phyloP scores from a whole-genome alignment of 164 flowering plant species.

The Tetrastigma voinierianum region DNA sequence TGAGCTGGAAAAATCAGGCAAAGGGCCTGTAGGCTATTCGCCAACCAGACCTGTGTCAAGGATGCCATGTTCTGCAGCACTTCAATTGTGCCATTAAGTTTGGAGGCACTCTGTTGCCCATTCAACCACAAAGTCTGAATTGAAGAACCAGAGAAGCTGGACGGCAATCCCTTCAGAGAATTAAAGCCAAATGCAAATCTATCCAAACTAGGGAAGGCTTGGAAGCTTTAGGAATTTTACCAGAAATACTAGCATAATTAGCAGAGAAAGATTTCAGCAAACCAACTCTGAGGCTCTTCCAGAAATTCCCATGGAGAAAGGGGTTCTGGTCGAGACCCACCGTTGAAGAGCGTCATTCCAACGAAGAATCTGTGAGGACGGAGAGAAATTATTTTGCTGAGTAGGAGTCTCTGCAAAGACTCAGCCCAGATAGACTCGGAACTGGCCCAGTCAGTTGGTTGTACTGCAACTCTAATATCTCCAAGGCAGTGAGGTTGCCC shows the following conservation, averaged over 20 bases:
- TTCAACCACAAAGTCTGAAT: conserved; percentile 45
- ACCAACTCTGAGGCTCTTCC: conserved; percentile 19
- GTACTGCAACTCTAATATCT: conserved; percentile 29
- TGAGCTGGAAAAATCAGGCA: conserved; percentile 52
- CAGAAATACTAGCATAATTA: conserved; percentile 31
- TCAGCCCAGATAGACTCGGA: conserved; percentile 37
- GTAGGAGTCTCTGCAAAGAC: conserved; percentile 27
- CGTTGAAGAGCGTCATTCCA: conserved; percentile 33
- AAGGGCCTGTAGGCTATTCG: conserved; percentile 51
- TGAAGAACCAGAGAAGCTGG: conserved; percentile 26
- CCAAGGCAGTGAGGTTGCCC: conserved; percentile 25
- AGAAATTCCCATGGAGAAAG: conserved; percentile 54
- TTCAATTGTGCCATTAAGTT: conserved; percentile 38
- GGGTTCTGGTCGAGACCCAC: conserved; percentile 39
- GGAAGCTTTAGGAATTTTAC: conserved; percentile 43
- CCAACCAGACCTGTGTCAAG: conserved; percentile 41
- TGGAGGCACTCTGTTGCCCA: conserved; percentile 33
- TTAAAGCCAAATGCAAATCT: conserved; percentile 32
- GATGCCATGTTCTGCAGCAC: conserved; percentile 52
- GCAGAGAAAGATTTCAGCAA: conserved; percentile 41
- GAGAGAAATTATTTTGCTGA: conserved; percentile 42
- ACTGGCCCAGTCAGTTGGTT: conserved; percentile 40
- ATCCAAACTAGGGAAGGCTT: conserved; percentile 24
- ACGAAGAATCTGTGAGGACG: conserved; percentile 44
- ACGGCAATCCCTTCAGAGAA: conserved; percentile 43